Evolutionary conservation across 192 early-diverging fungal genomes (phyloP), one percentile per base, ranked within the genome.

Genomic region (Kickxella alabastrina): DNA sequence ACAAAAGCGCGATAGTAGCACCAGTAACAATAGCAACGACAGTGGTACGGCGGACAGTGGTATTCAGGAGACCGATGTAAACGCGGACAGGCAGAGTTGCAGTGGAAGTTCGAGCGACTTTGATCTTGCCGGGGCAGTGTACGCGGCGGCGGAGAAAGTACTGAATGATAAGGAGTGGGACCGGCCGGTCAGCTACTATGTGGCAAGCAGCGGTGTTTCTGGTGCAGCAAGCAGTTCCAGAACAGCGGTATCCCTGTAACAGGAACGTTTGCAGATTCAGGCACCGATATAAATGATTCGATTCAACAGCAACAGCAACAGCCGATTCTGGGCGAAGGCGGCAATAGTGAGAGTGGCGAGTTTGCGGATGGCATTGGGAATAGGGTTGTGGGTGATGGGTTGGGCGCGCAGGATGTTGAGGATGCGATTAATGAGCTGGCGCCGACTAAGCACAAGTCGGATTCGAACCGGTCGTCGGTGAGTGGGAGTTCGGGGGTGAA

Each of bases 131-230:
- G 34, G 62, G 9, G 69, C 69, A n/a, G 69, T 73, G 12, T 52
- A 44, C 7, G 62, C 69, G 2, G 69, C 69, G 2, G 69, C 69
- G 10, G 62, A 73, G 18, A 60, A 61, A 29, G 69, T 73, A 18
- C 63, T 73, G 22, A 65, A 62, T 48, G 69, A 65, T 58, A 65
- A 73, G 59, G 57, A 62, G 41, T 73, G 69, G 69, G 69, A 73
- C 6, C 61, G 62, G 9, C 69, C 69, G 14, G 39, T 42, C 52
- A 72, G 62, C 62, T 57, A 47, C 35, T 64, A 62, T 28, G 19
- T 69, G 48, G 39, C 55, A 15, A 43, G 42, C 41, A 44, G 8
- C 27, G 26, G 7, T 4, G 26, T 27, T 24, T 24, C 8, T 29
- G 12, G 6, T 15, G 12, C 26, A 3, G 43, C n/a, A 9, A 27